Conservation (phyloP, 148 eudicot genomes). For the Vaccinium myrtillus region DNA sequence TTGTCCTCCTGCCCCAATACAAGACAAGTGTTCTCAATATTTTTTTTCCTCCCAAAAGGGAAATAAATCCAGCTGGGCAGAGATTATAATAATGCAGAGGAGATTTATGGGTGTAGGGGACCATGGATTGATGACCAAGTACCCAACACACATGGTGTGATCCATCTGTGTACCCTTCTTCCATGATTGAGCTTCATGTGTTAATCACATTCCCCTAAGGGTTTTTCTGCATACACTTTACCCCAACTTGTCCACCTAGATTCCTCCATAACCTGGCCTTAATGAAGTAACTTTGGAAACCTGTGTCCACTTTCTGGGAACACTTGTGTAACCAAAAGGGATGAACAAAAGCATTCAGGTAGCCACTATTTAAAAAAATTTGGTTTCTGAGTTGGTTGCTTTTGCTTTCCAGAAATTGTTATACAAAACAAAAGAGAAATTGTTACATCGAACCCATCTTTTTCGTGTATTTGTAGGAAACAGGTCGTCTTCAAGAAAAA, state of each 20-base stretch:
- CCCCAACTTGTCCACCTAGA: constrained; percentile 2
- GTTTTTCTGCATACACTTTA: neutral
- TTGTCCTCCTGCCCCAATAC: constrained; percentile 34
- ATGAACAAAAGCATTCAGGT: neutral
- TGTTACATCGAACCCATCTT: neutral
- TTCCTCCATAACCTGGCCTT: constrained; percentile 18
- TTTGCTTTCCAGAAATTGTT: neutral
- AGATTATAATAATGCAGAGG: constrained; percentile 13
- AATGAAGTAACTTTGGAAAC: neutral
- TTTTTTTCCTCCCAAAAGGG: neutral
- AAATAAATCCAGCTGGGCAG: constrained; percentile 32
- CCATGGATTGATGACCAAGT: constrained; percentile 25
- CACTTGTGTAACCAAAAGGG: neutral
- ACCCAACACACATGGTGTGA: neutral
- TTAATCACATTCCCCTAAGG: neutral
- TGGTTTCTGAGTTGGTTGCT: neutral
- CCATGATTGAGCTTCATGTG: constrained; percentile 14
- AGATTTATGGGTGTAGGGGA: constrained; percentile 32
- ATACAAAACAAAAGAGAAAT: neutral
- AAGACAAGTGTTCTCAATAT: constrained; percentile 18
- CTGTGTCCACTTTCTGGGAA: neutral
- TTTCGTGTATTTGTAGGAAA: neutral
- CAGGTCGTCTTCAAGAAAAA: neutral
- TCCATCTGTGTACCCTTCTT: constrained; percentile 6
- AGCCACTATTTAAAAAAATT: neutral